Conservation (phyloP, 768 basidiomycete genomes). For the Melanogaster broomeanus region DNA sequence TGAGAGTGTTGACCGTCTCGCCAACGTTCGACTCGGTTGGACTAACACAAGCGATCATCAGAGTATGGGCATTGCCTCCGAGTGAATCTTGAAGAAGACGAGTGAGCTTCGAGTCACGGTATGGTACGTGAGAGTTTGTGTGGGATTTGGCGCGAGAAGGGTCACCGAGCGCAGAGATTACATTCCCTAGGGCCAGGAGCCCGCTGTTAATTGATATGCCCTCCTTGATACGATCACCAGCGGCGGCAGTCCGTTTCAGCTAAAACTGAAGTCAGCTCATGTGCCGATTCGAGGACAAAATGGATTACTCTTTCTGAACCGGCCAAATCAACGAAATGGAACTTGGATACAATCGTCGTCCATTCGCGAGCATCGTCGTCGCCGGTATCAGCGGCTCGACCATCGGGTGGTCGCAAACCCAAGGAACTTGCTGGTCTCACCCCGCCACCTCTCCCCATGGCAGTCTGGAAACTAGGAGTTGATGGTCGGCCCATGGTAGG, state of each 20-base stretch:
- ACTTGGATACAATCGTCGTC: constrained; percentile 91
- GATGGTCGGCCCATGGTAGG: constrained; percentile 77
- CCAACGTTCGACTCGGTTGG: constrained; percentile 93
- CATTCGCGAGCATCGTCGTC: constrained; percentile 80
- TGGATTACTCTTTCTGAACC: constrained; percentile 84
- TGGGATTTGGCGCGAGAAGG: constrained; percentile 83
- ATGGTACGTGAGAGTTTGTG: constrained; percentile 89
- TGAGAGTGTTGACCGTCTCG: constrained; percentile 93
- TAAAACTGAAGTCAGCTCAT: constrained; percentile 34
- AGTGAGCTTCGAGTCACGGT: constrained; percentile 98
- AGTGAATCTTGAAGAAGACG: constrained; percentile 79
- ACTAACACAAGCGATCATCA: constrained; percentile 99
- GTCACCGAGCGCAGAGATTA: constrained; percentile 96
- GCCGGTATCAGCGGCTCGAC: constrained; percentile 27
- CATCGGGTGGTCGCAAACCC: constrained; percentile 63
- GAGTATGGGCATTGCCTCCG: constrained; percentile 95
- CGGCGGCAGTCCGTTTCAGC: constrained; percentile 95
- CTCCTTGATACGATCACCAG: constrained; percentile 95
- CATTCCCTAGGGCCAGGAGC: constrained; percentile 93
- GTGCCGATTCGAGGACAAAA: constrained; percentile 5
- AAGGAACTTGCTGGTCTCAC: constrained; percentile 80
- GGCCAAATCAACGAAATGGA: constrained; percentile 98
- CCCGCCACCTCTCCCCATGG: constrained; percentile 67
- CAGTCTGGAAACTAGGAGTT: constrained; percentile 77
- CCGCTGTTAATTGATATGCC: constrained; percentile 99